phyloP scores from a whole-genome alignment of 2,329 filamentous ascomycete genomes.

The Pyricularia grisea region DNA sequence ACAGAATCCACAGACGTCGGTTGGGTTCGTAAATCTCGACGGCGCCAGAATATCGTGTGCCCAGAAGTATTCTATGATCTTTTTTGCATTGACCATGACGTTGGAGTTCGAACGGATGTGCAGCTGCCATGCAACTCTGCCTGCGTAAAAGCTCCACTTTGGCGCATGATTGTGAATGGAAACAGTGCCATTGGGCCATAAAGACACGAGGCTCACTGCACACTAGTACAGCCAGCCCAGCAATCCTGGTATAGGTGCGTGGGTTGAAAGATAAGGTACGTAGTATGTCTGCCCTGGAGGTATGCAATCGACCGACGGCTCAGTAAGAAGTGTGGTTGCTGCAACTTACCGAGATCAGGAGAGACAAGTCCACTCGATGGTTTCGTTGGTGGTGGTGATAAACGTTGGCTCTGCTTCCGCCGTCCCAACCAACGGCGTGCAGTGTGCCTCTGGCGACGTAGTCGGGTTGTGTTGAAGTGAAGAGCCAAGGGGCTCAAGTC shows the following conservation, averaged over 20 bases:
- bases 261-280: not conserved
- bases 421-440: slow-evolving; percentile 1
- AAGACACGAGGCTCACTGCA: not conserved
- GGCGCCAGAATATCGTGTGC: not conserved
- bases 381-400: not conserved
- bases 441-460: not conserved
- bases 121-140: not conserved
- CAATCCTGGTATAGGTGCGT: not conserved
- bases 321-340: not conserved
- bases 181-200: not conserved
- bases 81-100: slow-evolving; percentile 1
- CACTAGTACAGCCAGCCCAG: not conserved
- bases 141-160: not conserved
- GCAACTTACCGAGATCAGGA: not conserved
- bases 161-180: not conserved
- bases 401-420: not conserved
- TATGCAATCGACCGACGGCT: not conserved
- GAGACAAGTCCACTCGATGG: not conserved
- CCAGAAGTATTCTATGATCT: not conserved
- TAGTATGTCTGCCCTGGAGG: not conserved
- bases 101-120: slow-evolving; percentile 1
- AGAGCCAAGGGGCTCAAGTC: not conserved
- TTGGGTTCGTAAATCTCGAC: not conserved
- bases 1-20: not conserved
- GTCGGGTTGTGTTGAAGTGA: not conserved